phyloP scores from a whole-genome alignment of 2,329 filamentous ascomycete species.

The Sclerotinia subarctica region DNA sequence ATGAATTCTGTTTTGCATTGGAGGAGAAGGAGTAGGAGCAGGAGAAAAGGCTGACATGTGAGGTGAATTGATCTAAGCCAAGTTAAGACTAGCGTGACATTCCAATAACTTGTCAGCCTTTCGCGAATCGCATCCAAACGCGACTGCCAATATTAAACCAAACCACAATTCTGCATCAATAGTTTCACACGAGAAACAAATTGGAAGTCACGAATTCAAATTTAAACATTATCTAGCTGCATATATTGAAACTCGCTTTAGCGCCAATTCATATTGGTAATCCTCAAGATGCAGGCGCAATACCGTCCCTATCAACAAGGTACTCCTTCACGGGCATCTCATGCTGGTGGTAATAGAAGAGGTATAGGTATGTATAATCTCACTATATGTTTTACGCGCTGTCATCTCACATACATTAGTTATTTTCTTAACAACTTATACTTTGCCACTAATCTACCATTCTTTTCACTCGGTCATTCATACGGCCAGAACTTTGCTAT shows the following conservation, averaged over 20 bases:
- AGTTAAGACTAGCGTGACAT: not conserved
- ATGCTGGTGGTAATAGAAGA: slow-evolving; percentile 34
- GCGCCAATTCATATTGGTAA: not conserved
- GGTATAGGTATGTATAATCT: slow-evolving; percentile 38
- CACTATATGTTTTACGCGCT: slow-evolving; percentile 22
- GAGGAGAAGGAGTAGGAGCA: no score
- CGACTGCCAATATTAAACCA: not conserved
- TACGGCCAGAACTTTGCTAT: not conserved
- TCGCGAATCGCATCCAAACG: not conserved
- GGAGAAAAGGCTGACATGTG: not conserved
- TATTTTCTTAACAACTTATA: slow-evolving; percentile 38
- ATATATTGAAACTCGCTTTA: not conserved
- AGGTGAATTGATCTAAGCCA: not conserved
- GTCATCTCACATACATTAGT: slow-evolving; percentile 23
- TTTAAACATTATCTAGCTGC: not conserved
- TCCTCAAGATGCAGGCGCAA: slow-evolving; percentile 19
- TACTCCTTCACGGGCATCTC: slow-evolving; percentile 35
- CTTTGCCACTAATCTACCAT: not conserved
- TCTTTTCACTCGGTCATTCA: not conserved
- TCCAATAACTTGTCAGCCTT: not conserved
- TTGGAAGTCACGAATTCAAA: not conserved
- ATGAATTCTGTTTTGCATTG: not conserved
- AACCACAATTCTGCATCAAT: not conserved
- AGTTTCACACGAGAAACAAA: not conserved
- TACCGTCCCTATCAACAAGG: slow-evolving; percentile 22